These are phyloP conservation scores for Gonapodya prolifera DNA, from an alignment of 192 early-diverging fungal genomes.

Conservation along the genomic window DNA sequence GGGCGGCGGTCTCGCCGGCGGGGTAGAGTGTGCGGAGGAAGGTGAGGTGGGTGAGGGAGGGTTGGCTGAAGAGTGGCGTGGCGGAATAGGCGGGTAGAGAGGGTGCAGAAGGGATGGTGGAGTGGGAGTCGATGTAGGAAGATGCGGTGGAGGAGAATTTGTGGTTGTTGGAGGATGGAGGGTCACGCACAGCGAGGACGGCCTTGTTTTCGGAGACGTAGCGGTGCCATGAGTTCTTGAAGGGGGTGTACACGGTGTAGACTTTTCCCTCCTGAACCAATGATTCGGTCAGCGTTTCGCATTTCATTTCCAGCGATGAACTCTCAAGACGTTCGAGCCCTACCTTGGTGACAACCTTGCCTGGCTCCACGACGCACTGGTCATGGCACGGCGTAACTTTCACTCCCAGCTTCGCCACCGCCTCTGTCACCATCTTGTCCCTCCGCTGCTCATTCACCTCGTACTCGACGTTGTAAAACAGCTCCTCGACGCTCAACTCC, in stretches of 20 bases:
- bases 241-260: constrained; percentile 35
- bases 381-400: constrained; percentile 23
- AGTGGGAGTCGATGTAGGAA: constrained; percentile 1
- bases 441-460: not conserved
- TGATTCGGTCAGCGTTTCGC: too few relatives aligned
- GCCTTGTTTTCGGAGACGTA: constrained; percentile 15
- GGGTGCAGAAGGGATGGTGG: not conserved
- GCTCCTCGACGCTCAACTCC: not conserved
- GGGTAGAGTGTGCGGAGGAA: constrained; percentile 20
- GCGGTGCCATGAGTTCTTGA: constrained; percentile 26
- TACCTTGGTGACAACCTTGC: constrained; percentile 27
- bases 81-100: not conserved
- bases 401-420: not conserved
- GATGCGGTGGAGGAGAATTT: not conserved
- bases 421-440: not conserved
- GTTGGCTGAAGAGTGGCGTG: not conserved
- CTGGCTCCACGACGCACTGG: constrained; percentile 42
- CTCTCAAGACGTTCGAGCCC: not conserved
- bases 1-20: constrained; percentile 36
- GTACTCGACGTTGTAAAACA: not conserved
- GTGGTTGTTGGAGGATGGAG: not conserved
- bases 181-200: constrained; percentile 9
- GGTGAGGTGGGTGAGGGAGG: not conserved
- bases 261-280: constrained; percentile 13
- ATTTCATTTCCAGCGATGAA: too few relatives aligned